Base-by-base conservation (phyloP, 208 protist genomes). In the Trypanosomatidae sp. region DNA sequence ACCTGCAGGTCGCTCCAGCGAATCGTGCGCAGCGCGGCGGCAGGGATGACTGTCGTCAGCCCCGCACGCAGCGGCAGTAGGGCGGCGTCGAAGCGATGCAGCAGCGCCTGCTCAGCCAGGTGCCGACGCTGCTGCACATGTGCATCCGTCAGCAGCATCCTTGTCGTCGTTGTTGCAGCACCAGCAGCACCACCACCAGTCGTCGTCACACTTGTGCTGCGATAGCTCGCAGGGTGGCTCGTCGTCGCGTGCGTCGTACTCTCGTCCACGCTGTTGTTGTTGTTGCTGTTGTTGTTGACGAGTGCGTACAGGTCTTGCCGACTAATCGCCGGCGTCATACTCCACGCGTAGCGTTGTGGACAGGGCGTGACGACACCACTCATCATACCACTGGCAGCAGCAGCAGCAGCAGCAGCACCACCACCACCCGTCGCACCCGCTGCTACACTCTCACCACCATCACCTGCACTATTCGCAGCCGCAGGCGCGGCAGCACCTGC, bases 61-160 rank as follows among this genome's bases (percentile, higher is more conserved):
- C 85, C 85, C 6, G 59, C 45, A n/a, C 80, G 73, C 33, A 93
- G 78, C 5, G 70, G 61, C 6, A 54, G 19, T 10, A 93, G 56
- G n/a, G 71, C 58, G 13, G 62, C 52, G 53, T 93, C 85, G 56
- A 75, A 93, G 53, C 88, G 85, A 28, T 90, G 85, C 16, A 84
- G 42, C 53, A 93, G 58, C 15, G 61, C 68, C 40, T 79, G 56
- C 62, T 73, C 65, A 0, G 66, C 77, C 2, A 65, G 41, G 11
- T 43, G 39, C 13, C 22, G 39, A 18, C n/a, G 30, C 30, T 35
- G 11, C 30, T 35, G 30, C 30, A 15, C 30, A 35, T 35, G 30
- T 35, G 11, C 11, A n/a, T 35, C n/a, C 11, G 11, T 35, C 30
- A 35, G 11, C 30, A 35, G 11, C 11, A n/a, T 35, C 11, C n/a